Evolutionary conservation across 495 filamentous ascomycete species (phyloP), one percentile per base, ranked within the genome.

Genomic region (Ascobolus immersus): DNA sequence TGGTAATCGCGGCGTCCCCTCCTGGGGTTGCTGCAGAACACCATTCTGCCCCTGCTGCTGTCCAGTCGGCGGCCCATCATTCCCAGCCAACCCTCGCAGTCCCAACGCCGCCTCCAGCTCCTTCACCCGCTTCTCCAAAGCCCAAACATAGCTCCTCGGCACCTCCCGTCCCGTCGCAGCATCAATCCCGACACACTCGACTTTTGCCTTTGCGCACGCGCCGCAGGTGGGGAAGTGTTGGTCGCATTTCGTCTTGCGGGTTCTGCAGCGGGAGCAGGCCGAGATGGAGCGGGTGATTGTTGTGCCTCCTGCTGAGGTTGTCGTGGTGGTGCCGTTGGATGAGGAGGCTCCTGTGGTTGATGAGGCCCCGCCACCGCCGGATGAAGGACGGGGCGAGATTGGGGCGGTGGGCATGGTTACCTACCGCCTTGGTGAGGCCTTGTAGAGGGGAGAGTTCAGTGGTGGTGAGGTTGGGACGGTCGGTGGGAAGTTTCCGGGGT

Each of bases 161-260:
- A 48, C 40, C 29, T 48, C 45, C 24, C 45, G 19, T 13, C 45
- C 45, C 2, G 45, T 48, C 3, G 45, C 45, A 26, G 45, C 45
- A 19, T 48, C 44, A 23, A 48, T 48, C 15, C 45, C 45, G 11
- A 48, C 45, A 36, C 60, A 64, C 32, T 59, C 57, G 12, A 64
- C 58, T 5, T 59, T 56, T 25, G 60, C 60, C 24, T 59, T 57
- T 7, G 55, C 55, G 34, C 60, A 64, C 11, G 60, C 58, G 12
- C 59, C 56, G 36, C 60, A 64, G 37, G 59, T 62, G 20, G 60
- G 60, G 26, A 63, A 64, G 21, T 55, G 53, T 33, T 63, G 62
- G 36, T 64, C 60, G 41, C 60, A 64, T 49, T 62, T 62, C 32
- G 62, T 64, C 48, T 64, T 64, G 8, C 60, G 47, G 34, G 58